Conservation (phyloP, 1,284 basidiomycete species). For the Sporisorium exsertum region DNA sequence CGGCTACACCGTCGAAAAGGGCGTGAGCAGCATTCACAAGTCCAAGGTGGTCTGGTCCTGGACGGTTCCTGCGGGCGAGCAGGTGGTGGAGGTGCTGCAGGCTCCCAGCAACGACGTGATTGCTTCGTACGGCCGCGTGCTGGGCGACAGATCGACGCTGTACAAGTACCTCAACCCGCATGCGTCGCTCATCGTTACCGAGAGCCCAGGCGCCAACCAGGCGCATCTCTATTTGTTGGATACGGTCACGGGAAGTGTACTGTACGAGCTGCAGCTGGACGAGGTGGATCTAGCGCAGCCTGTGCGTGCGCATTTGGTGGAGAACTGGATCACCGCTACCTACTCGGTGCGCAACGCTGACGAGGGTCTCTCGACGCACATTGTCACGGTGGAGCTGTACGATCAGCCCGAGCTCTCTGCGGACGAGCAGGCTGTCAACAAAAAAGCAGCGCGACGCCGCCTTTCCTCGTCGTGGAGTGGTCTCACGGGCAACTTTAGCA, state of each 20-base stretch:
- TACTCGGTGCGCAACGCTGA: constrained; percentile 75
- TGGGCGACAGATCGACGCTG: constrained; percentile 86
- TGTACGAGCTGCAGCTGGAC: constrained; percentile 71
- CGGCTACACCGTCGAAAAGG: constrained; percentile 44
- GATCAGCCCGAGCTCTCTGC: constrained; percentile 76
- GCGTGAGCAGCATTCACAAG: constrained; percentile 35
- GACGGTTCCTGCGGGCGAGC: constrained; percentile 46
- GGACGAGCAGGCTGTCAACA: constrained; percentile 74
- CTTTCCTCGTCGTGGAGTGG: constrained; percentile 32
- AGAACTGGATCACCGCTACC: constrained; percentile 93
- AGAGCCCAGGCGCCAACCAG: constrained; percentile 69
- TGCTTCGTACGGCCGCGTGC: constrained; percentile 76
- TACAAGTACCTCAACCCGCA: constrained; percentile 96
- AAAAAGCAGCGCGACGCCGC: constrained; percentile 1
- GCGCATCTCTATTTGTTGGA: constrained; percentile 80
- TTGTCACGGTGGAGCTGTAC: constrained; percentile 84
- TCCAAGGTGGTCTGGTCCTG: constrained; percentile 54
- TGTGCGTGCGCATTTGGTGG: constrained; percentile 78
- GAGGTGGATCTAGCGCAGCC: constrained; percentile 68
- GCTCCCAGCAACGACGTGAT: constrained; percentile 25
- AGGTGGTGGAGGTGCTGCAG: constrained; percentile 44
- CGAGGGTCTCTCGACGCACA: constrained; percentile 56
- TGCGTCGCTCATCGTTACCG: constrained; percentile 75
- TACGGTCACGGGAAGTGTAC: constrained; percentile 79
- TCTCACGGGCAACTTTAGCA: constrained; percentile 41